Evolutionary conservation across 208 protist genomes (phyloP).

Genomic region (Leishmania tropica): DNA sequence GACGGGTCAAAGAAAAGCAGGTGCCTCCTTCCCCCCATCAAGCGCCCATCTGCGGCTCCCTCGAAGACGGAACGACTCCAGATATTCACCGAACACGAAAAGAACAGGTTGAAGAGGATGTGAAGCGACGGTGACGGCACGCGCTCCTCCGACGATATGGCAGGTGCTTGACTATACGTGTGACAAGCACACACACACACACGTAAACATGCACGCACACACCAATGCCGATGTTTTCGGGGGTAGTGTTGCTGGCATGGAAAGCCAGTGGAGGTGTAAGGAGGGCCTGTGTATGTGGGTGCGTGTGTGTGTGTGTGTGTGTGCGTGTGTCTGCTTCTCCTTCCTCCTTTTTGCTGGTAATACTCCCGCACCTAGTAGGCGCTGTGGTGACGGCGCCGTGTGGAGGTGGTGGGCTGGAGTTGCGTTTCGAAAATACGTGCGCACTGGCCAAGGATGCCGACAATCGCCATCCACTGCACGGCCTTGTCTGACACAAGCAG

Average conservation of each 20-base stretch:
- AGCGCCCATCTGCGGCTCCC: not conserved
- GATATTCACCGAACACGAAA: not conserved
- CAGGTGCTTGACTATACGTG: not conserved
- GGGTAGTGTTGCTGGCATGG: not conserved
- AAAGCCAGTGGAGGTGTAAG: too few relatives aligned
- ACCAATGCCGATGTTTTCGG: not conserved
- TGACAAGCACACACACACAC: too few relatives aligned
- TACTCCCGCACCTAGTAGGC: not conserved
- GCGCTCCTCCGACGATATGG: not conserved
- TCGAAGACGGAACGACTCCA: not conserved
- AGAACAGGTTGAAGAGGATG: not conserved
- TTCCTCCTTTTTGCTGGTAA: not conserved
- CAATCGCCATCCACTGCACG: conserved; percentile 74
- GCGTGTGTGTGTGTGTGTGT: not conserved
- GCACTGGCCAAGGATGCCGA: conserved; percentile 55
- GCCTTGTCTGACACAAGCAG: conserved; percentile 49
- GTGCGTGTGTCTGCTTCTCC: not conserved
- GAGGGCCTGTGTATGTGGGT: not conserved
- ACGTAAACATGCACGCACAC: not conserved
- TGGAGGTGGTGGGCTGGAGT: conserved; percentile 26
- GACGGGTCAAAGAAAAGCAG: not conserved
- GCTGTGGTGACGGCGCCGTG: conserved; percentile 11
- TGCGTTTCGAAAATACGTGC: conserved; percentile 49
- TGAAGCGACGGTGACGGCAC: not conserved
- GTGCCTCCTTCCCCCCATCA: not conserved